Conservation (phyloP, 495 filamentous ascomycete species). For the Elaphomyces granulatus region DNA sequence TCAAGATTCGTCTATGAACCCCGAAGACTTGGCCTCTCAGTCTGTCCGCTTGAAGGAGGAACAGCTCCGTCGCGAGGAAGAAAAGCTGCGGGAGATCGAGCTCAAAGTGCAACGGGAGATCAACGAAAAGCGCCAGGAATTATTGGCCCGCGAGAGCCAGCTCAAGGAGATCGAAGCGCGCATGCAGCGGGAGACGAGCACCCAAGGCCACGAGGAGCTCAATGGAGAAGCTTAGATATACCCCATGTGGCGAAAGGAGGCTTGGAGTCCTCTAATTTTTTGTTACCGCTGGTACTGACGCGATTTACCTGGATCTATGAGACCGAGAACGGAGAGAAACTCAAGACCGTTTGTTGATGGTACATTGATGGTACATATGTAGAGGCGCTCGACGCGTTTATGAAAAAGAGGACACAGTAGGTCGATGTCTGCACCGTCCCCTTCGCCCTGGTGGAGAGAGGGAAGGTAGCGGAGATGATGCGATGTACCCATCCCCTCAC, state of each 20-base stretch:
- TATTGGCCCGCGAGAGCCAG: constrained; percentile 94
- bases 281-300: constrained; percentile 1
- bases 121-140: constrained; percentile 98
- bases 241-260: constrained; percentile 15
- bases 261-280: not conserved
- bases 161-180: constrained; percentile 85
- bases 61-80: constrained; percentile 94
- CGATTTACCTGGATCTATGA: constrained; percentile 1
- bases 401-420: not conserved
- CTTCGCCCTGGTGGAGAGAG: not conserved
- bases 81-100: constrained; percentile 98
- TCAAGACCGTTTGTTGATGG: not conserved
- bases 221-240: constrained; percentile 36
- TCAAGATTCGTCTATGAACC: constrained; percentile 81
- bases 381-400: not conserved
- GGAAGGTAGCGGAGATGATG: not conserved
- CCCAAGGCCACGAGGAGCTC: constrained; percentile 25
- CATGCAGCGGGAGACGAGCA: constrained; percentile 56
- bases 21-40: constrained; percentile 90
- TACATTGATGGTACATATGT: constrained; percentile 2
- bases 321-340: not conserved
- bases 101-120: constrained; percentile 99
- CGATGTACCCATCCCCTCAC: constrained; percentile 1
- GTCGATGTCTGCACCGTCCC: not conserved
- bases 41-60: constrained; percentile 98